A percentile compares a stretch with the other conserved stretches of the same genome.
Conservation (phyloP, 2,329 filamentous ascomycete species). For the Hypoxylon sp. region DNA sequence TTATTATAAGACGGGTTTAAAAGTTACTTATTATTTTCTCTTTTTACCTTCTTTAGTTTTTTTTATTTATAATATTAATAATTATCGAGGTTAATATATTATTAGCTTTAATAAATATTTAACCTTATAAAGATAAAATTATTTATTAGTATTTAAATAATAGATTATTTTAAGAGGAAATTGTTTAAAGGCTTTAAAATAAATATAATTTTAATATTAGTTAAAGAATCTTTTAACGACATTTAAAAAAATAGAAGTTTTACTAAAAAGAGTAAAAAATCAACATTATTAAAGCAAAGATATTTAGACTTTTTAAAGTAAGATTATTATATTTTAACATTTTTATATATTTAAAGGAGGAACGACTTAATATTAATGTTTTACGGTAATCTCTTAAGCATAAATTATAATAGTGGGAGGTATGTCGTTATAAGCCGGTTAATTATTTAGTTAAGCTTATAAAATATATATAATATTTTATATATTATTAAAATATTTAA, state of each 20-base stretch:
- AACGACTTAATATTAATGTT: not conserved
- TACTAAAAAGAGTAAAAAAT: not conserved
- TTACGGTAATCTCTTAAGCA: not conserved
- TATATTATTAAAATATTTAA: constrained; percentile 1
- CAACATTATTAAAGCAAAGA: not conserved
- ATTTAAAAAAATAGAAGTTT: not conserved
- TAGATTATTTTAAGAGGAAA: not conserved
- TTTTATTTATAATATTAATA: not conserved
- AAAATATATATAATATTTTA: not conserved
- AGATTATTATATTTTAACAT: not conserved
- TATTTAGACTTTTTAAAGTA: not conserved
- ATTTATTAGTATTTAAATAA: not conserved
- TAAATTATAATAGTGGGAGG: not conserved
- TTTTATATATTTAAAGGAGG: not conserved
- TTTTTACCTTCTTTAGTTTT: not conserved
- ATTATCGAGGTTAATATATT: not conserved
- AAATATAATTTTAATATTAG: too few species aligned
- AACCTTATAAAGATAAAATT: not conserved
- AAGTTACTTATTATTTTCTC: too few species aligned
- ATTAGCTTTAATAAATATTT: not conserved
- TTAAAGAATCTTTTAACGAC: not conserved
- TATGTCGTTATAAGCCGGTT: not conserved
- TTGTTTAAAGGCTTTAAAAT: not conserved
- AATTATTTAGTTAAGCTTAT: not conserved
- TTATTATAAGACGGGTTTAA: too few species aligned